phyloP scores from a whole-genome alignment of 768 basidiomycete genomes.

The Lactarius pseudohatsudake region DNA sequence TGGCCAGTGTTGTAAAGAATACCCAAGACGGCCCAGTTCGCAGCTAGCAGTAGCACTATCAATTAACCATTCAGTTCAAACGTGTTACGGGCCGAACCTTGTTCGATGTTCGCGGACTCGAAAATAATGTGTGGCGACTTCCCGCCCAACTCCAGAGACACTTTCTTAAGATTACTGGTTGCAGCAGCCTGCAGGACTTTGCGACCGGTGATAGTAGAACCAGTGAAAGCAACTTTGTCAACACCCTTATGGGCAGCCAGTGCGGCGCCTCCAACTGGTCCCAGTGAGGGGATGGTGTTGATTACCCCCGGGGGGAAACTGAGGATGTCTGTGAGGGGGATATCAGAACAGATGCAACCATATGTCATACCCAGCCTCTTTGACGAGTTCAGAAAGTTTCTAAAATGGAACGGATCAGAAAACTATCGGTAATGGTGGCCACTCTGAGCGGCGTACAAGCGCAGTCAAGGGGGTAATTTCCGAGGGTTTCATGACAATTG shows the following conservation, averaged over 20 bases:
- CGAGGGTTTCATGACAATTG: conserved; percentile 93
- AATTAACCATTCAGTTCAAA: not conserved
- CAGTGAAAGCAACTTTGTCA: conserved; percentile 95
- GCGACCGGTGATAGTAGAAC: conserved; percentile 85
- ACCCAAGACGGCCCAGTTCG: conserved; percentile 82
- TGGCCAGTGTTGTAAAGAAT: conserved; percentile 91
- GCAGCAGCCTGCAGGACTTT: conserved; percentile 92
- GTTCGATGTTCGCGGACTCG: conserved; percentile 86
- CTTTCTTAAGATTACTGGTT: conserved; percentile 93
- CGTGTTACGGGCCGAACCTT: conserved; percentile 47
- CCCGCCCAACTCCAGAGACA: conserved; percentile 92
- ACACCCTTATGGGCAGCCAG: conserved; percentile 80
- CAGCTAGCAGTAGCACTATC: conserved; percentile 47
- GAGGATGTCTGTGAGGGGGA: conserved; percentile 20
- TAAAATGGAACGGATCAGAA: conserved; percentile 33
- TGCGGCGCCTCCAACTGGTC: conserved; percentile 80
- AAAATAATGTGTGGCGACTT: conserved; percentile 91
- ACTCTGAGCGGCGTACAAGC: conserved; percentile 47
- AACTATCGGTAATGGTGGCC: conserved; percentile 5
- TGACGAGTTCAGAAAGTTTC: conserved; percentile 81
- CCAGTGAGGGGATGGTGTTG: conserved; percentile 84
- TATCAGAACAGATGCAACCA: not conserved
- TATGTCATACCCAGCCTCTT: conserved; percentile 71
- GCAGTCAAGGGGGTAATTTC: conserved; percentile 85
- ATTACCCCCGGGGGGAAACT: conserved; percentile 91